Conservation (phyloP, 257 asterid genomes). For the Coffea canephora region DNA sequence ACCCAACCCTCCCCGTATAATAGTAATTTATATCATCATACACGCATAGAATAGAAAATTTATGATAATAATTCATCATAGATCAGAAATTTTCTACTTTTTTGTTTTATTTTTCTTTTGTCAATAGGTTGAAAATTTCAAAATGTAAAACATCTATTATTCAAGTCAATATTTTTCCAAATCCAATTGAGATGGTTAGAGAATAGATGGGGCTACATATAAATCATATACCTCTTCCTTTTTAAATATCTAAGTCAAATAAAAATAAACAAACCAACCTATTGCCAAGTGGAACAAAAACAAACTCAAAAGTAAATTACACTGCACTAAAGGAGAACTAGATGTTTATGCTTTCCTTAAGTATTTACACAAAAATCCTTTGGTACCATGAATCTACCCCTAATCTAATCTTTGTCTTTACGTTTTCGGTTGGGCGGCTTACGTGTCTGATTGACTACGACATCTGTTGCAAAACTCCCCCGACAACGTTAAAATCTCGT, state of each 20-base stretch:
- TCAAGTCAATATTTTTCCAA: too few relatives aligned
- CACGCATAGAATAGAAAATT: too few relatives aligned
- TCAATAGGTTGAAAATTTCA: too few relatives aligned
- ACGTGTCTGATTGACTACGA: conserved; percentile 33
- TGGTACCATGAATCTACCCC: conserved; percentile 59
- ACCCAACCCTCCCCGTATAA: too few relatives aligned
- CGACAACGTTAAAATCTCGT: not conserved
- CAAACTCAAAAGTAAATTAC: not conserved
- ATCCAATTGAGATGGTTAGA: too few relatives aligned
- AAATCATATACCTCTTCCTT: not conserved
- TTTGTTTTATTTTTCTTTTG: too few relatives aligned
- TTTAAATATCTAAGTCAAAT: not conserved
- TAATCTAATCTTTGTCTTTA: conserved; percentile 28
- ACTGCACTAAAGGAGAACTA: not conserved
- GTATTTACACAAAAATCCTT: conserved; percentile 16
- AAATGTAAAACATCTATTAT: too few relatives aligned
- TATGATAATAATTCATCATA: too few relatives aligned
- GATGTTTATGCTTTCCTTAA: not conserved
- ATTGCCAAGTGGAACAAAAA: not conserved
- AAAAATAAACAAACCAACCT: not conserved
- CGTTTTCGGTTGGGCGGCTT: conserved; percentile 28
- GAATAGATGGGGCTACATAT: too few relatives aligned
- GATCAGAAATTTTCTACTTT: too few relatives aligned
- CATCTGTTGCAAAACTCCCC: conserved; percentile 4
- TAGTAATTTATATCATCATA: too few relatives aligned